Base-by-base conservation (phyloP, 176 grass and related monocot species). In the Carex parvula region DNA sequence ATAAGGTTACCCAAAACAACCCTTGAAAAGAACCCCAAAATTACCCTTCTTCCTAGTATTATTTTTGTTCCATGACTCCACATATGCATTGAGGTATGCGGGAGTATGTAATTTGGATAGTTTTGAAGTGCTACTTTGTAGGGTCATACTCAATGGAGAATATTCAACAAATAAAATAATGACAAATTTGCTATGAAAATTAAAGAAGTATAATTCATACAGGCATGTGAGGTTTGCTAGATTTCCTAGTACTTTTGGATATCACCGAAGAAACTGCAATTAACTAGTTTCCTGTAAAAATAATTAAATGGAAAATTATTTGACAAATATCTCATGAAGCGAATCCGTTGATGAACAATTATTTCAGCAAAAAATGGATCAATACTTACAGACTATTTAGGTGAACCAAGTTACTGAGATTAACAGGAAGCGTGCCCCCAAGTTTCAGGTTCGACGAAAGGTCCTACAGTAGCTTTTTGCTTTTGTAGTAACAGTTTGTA, bases 231-330 rank as follows among this genome's bases (percentile, higher is more conserved):
- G 84, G 55, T 85, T 73, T 79, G 39, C 15, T 44, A 97, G 81
- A 81, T 90, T 88, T 35, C 94, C 94, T 84, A 97, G 65, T 85
- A 88, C 94, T 11, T 74, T 76, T 1, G 94, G 85, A 97, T 64
- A 58, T 9, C 32, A 54, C 94, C 94, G 0, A 2, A 91, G 81
- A 97, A 92, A 70, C 85, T 87, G 79, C 92, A 97, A 52, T 76
- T 46, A 55, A 91, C 53, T 64, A 97, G 54, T 59, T 12, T 90
- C 77, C 94, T 94, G 22, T 69, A 81, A 14, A 8, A 79, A 84
- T 75, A 26, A 24, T 78, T 18, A 29, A 63, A 76, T 29, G 57
- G 60, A 70, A 79, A n/a, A 87, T 32, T 66, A 84, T 53, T 90
- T 81, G 24, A 6, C 37, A 88, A 65, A 71, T 71, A 2, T 67